phyloP scores from a whole-genome alignment of 306 rosid genomes.

The Cercis canadensis region DNA sequence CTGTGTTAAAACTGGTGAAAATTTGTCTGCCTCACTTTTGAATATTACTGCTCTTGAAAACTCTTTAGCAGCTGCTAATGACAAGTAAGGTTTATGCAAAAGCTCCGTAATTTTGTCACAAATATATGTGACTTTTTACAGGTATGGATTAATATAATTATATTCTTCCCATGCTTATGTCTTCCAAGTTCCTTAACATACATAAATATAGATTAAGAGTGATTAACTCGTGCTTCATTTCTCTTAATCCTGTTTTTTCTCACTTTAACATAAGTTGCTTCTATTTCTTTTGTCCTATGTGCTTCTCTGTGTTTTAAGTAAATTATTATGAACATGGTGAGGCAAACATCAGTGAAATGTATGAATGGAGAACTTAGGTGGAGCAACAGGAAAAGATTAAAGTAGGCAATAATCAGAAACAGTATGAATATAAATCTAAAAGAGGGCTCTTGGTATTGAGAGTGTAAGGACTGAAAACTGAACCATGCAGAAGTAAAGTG shows the following conservation, averaged over 20 bases:
- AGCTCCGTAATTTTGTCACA: constrained; percentile 76
- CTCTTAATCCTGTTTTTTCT: constrained; percentile 1
- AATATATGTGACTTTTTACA: constrained; percentile 84
- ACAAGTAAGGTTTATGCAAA: constrained; percentile 89
- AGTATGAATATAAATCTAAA: not conserved
- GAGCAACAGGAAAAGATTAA: not conserved
- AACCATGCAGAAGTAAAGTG: too few relatives aligned
- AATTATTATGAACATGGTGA: not conserved
- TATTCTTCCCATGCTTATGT: constrained; percentile 25
- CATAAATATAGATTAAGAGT: constrained; percentile 9
- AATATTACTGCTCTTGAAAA: constrained; percentile 80
- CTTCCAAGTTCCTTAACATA: constrained; percentile 24
- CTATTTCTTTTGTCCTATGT: constrained; percentile 13
- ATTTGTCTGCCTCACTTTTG: constrained; percentile 75
- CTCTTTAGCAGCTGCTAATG: constrained; percentile 70
- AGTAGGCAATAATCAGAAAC: not conserved
- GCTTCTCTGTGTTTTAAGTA: not conserved
- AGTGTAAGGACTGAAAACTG: too few relatives aligned
- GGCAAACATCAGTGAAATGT: not conserved
- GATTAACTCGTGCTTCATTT: constrained; percentile 5
- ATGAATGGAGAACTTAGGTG: not conserved
- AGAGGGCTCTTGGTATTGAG: too few relatives aligned
- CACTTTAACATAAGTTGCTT: constrained; percentile 5
- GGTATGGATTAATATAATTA: constrained; percentile 52
- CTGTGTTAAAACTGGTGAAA: constrained; percentile 58